Evolutionary conservation across 202 grass and related monocot species (phyloP).

Genomic region (Tripidium arundinaceum): DNA sequence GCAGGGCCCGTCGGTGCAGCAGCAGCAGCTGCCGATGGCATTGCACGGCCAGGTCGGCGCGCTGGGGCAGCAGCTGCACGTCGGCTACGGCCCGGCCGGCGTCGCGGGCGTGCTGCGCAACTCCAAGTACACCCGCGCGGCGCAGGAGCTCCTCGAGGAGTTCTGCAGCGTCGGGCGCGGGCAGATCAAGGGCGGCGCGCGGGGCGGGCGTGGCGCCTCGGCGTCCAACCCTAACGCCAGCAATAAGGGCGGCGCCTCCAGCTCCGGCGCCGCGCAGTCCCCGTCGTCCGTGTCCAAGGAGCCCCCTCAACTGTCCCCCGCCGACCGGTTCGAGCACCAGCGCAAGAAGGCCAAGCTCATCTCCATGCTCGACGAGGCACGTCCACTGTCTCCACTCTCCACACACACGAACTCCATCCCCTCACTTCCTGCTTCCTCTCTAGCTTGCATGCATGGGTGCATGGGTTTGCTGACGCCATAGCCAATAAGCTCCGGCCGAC

Average conservation of each 20-base stretch:
- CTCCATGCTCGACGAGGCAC: slow-evolving; percentile 99
- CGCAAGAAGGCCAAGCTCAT: slow-evolving; percentile 98
- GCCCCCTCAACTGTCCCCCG: slow-evolving; percentile 61
- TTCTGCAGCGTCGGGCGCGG: slow-evolving; percentile 92
- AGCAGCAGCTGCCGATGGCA: slow-evolving; percentile 50
- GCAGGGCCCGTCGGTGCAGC: slow-evolving; percentile 14
- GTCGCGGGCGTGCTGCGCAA: slow-evolving; percentile 67
- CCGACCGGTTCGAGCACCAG: slow-evolving; percentile 94
- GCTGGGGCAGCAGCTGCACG: slow-evolving; percentile 51
- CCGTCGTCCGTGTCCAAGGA: slow-evolving; percentile 68
- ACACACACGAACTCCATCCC: not conserved
- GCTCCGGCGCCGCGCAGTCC: slow-evolving; percentile 56
- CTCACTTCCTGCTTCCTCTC: not conserved
- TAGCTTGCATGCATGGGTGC: slow-evolving; percentile 18
- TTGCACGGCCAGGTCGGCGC: slow-evolving; percentile 57
- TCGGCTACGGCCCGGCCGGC: slow-evolving; percentile 52
- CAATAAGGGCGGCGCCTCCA: slow-evolving; percentile 39
- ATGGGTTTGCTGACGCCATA: slow-evolving; percentile 6
- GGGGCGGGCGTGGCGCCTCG: slow-evolving; percentile 26
- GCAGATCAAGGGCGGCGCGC: slow-evolving; percentile 51
- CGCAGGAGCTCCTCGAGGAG: slow-evolving; percentile 94
- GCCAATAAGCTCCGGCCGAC: not conserved
- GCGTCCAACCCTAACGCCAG: slow-evolving; percentile 54
- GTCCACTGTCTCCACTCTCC: slow-evolving; percentile 2
- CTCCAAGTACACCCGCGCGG: slow-evolving; percentile 82